Evolutionary conservation across 2,329 filamentous ascomycete genomes (phyloP).

Genomic region (Chaetomiaceae sp.): DNA sequence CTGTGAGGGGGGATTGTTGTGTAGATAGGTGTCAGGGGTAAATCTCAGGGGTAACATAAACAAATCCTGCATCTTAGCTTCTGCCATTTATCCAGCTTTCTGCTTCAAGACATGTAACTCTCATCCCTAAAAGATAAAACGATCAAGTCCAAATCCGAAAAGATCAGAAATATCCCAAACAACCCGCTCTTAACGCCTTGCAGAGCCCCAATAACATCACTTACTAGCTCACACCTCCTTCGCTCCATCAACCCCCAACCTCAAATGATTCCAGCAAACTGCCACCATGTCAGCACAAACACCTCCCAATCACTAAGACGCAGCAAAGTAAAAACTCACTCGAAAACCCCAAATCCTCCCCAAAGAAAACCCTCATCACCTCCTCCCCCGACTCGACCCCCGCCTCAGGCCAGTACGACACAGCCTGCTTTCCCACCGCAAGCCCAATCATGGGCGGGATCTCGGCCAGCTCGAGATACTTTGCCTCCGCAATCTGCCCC

Average conservation of each 20-base stretch:
- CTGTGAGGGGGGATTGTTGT: constrained; percentile 33
- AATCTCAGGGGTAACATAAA: too few relatives aligned
- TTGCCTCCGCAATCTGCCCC: constrained; percentile 38
- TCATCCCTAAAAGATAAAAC: too few relatives aligned
- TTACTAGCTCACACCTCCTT: too few relatives aligned
- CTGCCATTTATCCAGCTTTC: too few relatives aligned
- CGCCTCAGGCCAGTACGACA: constrained; percentile 55
- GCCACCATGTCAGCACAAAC: constrained; percentile 3
- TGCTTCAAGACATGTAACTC: too few relatives aligned
- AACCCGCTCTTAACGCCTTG: neutral
- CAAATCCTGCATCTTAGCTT: too few relatives aligned
- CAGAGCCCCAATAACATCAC: neutral
- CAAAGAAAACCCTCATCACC: constrained; percentile 60
- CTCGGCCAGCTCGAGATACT: constrained; percentile 46
- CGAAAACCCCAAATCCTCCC: constrained; percentile 60
- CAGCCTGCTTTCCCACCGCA: constrained; percentile 65
- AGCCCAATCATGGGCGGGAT: constrained; percentile 65
- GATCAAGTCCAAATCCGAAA: neutral
- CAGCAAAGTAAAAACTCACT: constrained; percentile 18
- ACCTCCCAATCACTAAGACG: too few relatives aligned
- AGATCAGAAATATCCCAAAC: too few relatives aligned
- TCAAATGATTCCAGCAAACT: constrained; percentile 56
- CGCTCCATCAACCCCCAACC: constrained; percentile 41
- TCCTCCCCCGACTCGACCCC: constrained; percentile 60
- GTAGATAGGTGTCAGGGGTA: neutral